Base-by-base conservation (phyloP, 1,284 basidiomycete genomes). In the Melampsora larici-populina region DNA sequence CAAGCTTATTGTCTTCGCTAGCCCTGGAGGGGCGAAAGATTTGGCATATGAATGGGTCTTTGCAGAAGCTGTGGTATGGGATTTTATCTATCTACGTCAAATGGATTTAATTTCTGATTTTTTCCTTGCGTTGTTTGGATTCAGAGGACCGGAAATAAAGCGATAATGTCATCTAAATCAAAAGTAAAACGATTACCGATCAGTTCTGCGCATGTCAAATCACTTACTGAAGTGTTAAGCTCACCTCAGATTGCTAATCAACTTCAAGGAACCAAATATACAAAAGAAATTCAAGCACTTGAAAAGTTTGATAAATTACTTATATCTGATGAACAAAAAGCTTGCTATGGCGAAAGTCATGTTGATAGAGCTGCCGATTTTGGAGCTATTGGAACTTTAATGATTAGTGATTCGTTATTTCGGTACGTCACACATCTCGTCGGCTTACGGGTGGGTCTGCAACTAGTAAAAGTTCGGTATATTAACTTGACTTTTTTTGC, bases 281-380 rank as follows among this genome's bases (percentile, higher is more conserved):
- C 97, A 0, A 88, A 92, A 70, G 97, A 99, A 85, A 95, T 94
- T 4, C 87, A 93, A 58, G 89, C 92, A 84, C 86, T 97, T 2
- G 94, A 97, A 84, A 94, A 88, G 93, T 69, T 76, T 13, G 43
- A 76, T 15, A 76, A 76, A 60, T 98, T 96, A 92, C 88, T 99
- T 15, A 92, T 92, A 0, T 88, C 88, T 7, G 94, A 99, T 82
- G 95, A 98, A 84, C 90, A 95, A 85, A 88, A 97, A 74, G 97
- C 97, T 6, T 99, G 97, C 96, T 99, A 99, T 84, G 96, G 97
- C 0, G 94, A 96, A 58, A 89, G 92, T 65, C 96, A 99, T 84
- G 95, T 99, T 76, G 87, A 89, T 69, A 87, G 97, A 21, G 97
- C 97, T 5, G 91, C 92, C 31, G 91, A 94, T 81, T 88, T 97